A percentile compares a stretch with the other conserved stretches of the same genome.
Conservation (phyloP, 805 yeast genomes). For the Candida krabiensis region DNA sequence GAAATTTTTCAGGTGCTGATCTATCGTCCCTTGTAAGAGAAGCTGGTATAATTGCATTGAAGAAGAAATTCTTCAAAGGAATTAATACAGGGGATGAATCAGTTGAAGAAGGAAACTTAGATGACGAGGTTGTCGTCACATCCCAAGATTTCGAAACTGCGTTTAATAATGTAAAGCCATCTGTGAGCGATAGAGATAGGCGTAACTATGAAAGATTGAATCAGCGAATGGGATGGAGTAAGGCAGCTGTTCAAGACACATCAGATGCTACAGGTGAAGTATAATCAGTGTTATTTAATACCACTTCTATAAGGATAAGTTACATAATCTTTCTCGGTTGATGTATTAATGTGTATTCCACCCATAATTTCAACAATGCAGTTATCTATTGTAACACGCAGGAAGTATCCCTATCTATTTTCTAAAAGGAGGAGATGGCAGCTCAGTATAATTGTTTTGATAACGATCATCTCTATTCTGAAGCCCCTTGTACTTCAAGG, state of each 20-base stretch:
- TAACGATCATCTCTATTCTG: constrained; percentile 52
- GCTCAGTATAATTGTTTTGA: constrained; percentile 53
- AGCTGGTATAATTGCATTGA: constrained; percentile 87
- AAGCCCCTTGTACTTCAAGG: constrained; percentile 32
- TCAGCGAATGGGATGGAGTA: constrained; percentile 73
- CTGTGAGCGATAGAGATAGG: constrained; percentile 86
- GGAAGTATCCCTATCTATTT: too few relatives aligned
- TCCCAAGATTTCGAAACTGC: constrained; percentile 70
- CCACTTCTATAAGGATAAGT: too few relatives aligned
- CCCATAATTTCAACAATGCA: too few relatives aligned
- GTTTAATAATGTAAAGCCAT: constrained; percentile 74
- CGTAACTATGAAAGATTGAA: constrained; percentile 71
- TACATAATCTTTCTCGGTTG: too few relatives aligned
- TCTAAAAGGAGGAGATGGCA: constrained; percentile 33
- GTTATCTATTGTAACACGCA: too few relatives aligned
- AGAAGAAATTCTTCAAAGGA: constrained; percentile 62
- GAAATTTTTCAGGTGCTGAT: constrained; percentile 96
- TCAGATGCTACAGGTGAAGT: not conserved
- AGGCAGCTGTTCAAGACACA: constrained; percentile 21
- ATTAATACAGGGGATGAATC: constrained; percentile 49
- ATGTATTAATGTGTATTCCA: too few relatives aligned
- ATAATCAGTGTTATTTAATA: too few relatives aligned
- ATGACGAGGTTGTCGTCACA: constrained; percentile 49
- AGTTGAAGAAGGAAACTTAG: constrained; percentile 20
- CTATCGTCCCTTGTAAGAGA: constrained; percentile 88